phyloP scores from a whole-genome alignment of 2,329 filamentous ascomycete genomes.

The Sordariomycetes sp. region DNA sequence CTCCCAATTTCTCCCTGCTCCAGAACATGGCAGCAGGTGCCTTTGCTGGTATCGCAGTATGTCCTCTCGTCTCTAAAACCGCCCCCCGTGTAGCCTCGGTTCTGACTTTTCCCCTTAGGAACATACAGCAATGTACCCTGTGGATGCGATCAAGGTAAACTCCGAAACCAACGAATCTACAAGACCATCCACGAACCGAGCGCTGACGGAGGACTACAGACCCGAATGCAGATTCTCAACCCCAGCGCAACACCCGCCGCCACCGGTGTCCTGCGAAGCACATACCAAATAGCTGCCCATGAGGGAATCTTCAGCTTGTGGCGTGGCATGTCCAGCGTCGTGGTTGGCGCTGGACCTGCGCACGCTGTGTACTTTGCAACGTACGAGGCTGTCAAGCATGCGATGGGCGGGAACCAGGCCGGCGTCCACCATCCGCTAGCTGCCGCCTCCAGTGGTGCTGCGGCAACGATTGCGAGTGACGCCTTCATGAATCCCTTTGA shows the following conservation, averaged over 20 bases:
- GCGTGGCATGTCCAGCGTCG: conserved; percentile 93
- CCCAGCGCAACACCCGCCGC: conserved; percentile 68
- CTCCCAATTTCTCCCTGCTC: conserved; percentile 84
- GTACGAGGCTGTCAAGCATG: conserved; percentile 93
- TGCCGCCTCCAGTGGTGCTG: conserved; percentile 85
- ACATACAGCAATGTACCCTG: conserved; percentile 98
- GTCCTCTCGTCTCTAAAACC: conserved; percentile 18
- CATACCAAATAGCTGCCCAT: conserved; percentile 80
- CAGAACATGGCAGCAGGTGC: conserved; percentile 96
- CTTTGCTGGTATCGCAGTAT: conserved; percentile 90
- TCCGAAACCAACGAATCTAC: background rate
- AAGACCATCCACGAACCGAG: background rate
- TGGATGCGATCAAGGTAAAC: conserved; percentile 93
- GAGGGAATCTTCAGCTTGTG: conserved; percentile 90
- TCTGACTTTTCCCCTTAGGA: conserved; percentile 48
- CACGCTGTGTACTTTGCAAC: conserved; percentile 98
- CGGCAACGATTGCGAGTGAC: conserved; percentile 93
- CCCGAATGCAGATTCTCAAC: conserved; percentile 94
- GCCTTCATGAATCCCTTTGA: conserved; percentile 99
- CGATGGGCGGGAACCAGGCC: conserved; percentile 83
- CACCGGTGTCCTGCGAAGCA: conserved; percentile 83
- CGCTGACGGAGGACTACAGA: conserved; percentile 43
- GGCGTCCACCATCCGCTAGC: conserved; percentile 88
- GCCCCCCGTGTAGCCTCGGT: background rate
- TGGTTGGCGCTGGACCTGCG: conserved; percentile 88